Evolutionary conservation across 345 rosid species (phyloP).

Genomic region (Iberis pinnata): DNA sequence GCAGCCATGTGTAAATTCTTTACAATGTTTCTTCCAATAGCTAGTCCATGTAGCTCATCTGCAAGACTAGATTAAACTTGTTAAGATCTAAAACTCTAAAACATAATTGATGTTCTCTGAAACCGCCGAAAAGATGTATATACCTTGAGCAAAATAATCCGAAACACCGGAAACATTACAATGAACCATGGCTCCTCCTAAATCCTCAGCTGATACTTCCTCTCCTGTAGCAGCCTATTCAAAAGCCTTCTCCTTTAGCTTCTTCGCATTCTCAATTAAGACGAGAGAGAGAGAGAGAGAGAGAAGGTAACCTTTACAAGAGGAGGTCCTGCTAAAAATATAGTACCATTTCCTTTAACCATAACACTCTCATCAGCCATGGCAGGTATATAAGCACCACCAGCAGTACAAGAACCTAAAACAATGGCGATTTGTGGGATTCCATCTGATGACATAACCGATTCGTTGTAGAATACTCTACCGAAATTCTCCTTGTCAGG

Average conservation of each 20-base stretch:
- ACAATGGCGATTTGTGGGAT: constrained; percentile 93
- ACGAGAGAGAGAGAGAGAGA: constrained; percentile 2
- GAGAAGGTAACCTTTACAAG: constrained; percentile 72
- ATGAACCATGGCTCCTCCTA: constrained; percentile 85
- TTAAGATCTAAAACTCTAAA: constrained; percentile 18
- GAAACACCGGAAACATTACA: constrained; percentile 94
- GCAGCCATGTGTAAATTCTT: constrained; percentile 94
- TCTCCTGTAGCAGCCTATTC: constrained; percentile 97
- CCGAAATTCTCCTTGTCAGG: constrained; percentile 97
- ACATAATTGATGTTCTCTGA: not conserved
- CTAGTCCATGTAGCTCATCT: constrained; percentile 95
- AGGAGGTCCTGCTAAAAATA: constrained; percentile 95
- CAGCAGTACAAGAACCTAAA: constrained; percentile 91
- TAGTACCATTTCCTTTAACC: constrained; percentile 97
- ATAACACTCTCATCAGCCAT: constrained; percentile 99
- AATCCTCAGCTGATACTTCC: constrained; percentile 88
- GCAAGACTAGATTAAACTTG: constrained; percentile 31
- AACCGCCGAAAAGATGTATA: constrained; percentile 4
- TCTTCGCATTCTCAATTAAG: constrained; percentile 1
- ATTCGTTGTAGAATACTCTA: constrained; percentile 87
- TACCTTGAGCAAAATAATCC: constrained; percentile 97
- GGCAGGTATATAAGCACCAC: constrained; percentile 97
- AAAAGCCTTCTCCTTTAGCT: constrained; percentile 34
- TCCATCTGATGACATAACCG: constrained; percentile 82
- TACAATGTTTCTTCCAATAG: constrained; percentile 81